A percentile compares a stretch with the other conserved stretches of the same genome.
Evolutionary conservation across 805 yeast genomes (phyloP).

Genomic region (Kazachstania viticola): DNA sequence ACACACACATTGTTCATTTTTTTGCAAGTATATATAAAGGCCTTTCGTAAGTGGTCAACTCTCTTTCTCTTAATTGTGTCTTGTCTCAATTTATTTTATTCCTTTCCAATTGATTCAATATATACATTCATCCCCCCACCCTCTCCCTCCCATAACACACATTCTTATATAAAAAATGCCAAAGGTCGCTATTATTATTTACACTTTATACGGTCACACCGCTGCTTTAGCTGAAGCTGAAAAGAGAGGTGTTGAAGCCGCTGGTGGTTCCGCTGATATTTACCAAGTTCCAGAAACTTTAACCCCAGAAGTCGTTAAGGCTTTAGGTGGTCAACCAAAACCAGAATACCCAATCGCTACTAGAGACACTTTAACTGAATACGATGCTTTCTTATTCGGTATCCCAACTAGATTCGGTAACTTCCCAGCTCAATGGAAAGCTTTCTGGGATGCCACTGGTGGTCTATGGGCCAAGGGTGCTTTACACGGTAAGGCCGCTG

Average conservation of each 20-base stretch:
- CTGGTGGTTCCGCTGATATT: conserved; percentile 60
- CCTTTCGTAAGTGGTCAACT: no score
- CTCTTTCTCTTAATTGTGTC: neutral
- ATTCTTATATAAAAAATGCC: no score
- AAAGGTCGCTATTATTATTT: conserved; percentile 63
- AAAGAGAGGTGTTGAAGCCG: conserved; percentile 53
- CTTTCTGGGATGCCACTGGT: conserved; percentile 71
- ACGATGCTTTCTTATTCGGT: conserved; percentile 79
- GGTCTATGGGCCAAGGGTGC: conserved; percentile 68
- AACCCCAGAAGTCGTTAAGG: conserved; percentile 42
- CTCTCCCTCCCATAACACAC: no score
- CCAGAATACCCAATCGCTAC: conserved; percentile 56
- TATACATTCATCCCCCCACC: no score
- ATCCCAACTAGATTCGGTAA: conserved; percentile 78
- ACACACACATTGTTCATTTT: no score
- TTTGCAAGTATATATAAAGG: no score
- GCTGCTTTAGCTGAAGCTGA: conserved; percentile 55
- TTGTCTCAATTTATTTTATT: neutral
- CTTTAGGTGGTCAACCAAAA: conserved; percentile 51
- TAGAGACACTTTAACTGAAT: conserved; percentile 42
- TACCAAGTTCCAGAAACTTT: conserved; percentile 76
- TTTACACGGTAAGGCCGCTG: conserved; percentile 61
- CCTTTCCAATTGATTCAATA: no score
- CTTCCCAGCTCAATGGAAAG: conserved; percentile 64
- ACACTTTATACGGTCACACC: conserved; percentile 73